phyloP scores from a whole-genome alignment of 345 rosid species.

The Leavenworthia alabamica region DNA sequence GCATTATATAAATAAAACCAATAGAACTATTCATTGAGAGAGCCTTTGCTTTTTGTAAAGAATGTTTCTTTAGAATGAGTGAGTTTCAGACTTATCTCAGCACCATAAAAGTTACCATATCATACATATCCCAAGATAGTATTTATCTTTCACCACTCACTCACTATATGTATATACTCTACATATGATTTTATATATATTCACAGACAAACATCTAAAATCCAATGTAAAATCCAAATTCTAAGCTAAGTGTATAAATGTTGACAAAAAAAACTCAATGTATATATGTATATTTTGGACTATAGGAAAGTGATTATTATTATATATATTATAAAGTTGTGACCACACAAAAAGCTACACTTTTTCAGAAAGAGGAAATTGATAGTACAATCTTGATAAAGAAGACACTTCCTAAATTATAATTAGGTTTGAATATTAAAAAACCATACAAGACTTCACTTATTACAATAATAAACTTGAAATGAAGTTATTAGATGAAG shows the following conservation, averaged over 20 bases:
- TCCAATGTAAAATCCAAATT: background rate
- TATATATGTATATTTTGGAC: background rate
- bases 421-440: conserved; percentile 22
- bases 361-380: conserved; percentile 25
- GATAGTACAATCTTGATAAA: conserved; percentile 16
- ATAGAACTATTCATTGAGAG: conserved; percentile 12
- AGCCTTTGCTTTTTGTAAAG: conserved; percentile 32
- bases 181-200: conserved; percentile 1
- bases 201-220: background rate
- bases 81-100: conserved; percentile 28
- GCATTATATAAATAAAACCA: background rate
- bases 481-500: conserved; percentile 7
- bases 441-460: conserved; percentile 12
- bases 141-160: conserved; percentile 20
- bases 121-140: conserved; percentile 36
- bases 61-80: conserved; percentile 35
- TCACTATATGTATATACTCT: conserved; percentile 7
- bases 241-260: too few relatives aligned
- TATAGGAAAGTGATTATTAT: background rate
- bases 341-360: conserved; percentile 25
- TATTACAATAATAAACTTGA: conserved; percentile 15
- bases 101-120: conserved; percentile 30
- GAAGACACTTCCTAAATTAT: conserved; percentile 20
- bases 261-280: too few relatives aligned
- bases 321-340: background rate